Conservation (phyloP, 169 alveolate genomes). For the Plasmodium fragile region DNA sequence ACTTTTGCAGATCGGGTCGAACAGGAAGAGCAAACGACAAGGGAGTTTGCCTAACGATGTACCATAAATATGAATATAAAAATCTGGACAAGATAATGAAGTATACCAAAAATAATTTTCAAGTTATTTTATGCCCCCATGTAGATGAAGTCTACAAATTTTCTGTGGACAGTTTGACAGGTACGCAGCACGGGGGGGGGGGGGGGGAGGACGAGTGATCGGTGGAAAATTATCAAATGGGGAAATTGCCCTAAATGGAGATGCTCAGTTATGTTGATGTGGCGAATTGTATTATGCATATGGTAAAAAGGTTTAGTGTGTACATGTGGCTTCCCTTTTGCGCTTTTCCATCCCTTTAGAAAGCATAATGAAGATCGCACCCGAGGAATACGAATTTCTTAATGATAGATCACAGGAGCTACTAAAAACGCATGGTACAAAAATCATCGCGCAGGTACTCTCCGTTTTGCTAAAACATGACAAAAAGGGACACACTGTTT, state of each 20-base stretch:
- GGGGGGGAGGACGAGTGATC: not conserved
- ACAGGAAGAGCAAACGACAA: constrained; percentile 67
- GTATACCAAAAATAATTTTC: constrained; percentile 57
- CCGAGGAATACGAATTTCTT: constrained; percentile 63
- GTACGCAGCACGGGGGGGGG: too few relatives aligned
- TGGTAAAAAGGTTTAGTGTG: not conserved
- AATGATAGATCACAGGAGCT: constrained; percentile 56
- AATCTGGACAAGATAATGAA: constrained; percentile 57
- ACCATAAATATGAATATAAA: constrained; percentile 67
- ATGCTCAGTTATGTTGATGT: not conserved
- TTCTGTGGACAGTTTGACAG: constrained; percentile 58
- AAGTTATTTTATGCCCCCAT: constrained; percentile 62
- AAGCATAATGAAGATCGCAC: constrained; percentile 53
- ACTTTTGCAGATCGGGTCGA: constrained; percentile 59
- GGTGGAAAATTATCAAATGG: not conserved
- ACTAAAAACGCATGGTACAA: constrained; percentile 39
- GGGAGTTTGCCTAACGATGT: constrained; percentile 69
- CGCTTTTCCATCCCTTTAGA: constrained; percentile 1
- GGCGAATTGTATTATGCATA: not conserved
- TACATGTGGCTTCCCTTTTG: not conserved
- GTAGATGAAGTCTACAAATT: constrained; percentile 61
- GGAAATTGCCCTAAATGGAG: not conserved
- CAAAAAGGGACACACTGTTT: constrained; percentile 14
- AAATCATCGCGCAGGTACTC: constrained; percentile 55
- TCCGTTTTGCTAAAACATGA: constrained; percentile 60